phyloP scores from a whole-genome alignment of 441 rosid genomes.

The Brassica balearica region DNA sequence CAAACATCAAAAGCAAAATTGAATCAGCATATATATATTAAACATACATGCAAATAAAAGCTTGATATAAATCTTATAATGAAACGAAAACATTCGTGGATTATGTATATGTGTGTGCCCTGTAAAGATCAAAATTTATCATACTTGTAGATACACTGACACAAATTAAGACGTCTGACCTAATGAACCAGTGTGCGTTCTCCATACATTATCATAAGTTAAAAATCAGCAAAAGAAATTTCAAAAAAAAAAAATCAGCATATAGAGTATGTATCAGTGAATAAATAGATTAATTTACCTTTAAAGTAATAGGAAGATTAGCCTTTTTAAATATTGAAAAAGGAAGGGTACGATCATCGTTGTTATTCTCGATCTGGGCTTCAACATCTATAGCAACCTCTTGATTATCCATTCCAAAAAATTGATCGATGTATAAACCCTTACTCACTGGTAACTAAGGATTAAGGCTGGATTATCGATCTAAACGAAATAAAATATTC shows the following conservation, averaged over 20 bases:
- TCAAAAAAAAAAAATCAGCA: background rate
- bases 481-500: background rate
- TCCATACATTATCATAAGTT: background rate
- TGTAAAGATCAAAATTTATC: background rate
- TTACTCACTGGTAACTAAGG: constrained; percentile 17
- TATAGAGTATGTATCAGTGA: constrained; percentile 6
- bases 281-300: constrained; percentile 38
- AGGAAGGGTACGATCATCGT: constrained; percentile 37
- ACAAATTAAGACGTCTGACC: background rate
- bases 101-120: background rate
- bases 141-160: background rate
- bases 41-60: background rate
- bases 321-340: constrained; percentile 47
- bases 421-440: constrained; percentile 21
- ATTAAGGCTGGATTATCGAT: background rate
- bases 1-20: constrained; percentile 20
- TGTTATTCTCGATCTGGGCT: constrained; percentile 29
- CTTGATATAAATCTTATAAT: background rate
- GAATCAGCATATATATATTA: constrained; percentile 6
- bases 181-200: constrained; percentile 13
- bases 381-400: constrained; percentile 46
- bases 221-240: background rate
- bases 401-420: constrained; percentile 26
- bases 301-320: constrained; percentile 52
- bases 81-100: background rate